Base-by-base conservation (phyloP, 2,329 filamentous ascomycete genomes). In the Chaetothyriales sp. region DNA sequence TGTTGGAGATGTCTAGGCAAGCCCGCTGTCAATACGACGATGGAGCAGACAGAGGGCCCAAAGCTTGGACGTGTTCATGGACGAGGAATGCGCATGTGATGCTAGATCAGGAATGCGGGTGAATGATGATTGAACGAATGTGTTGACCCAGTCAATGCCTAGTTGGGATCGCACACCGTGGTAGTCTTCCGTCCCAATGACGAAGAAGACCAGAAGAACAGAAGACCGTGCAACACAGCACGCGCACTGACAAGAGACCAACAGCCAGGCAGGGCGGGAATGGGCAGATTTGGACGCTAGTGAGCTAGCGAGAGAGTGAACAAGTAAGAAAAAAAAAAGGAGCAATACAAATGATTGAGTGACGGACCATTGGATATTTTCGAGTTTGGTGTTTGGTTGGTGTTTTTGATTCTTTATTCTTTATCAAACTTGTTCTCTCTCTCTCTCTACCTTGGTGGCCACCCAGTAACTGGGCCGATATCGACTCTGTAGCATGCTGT, bases 391-490 rank as follows among this genome's bases (percentile, higher is more conserved):
- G n/a, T n/a, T n/a, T n/a, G n/a, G n/a, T n/a, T 25, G 22, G 22
- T 25, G 28, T 32, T 32, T 9, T 28, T 28, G 25, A 28, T 28
- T 28, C 25, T 28, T 32, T 32, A 32, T 39, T 15, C 32, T 39
- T 39, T 15, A 9, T 39, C 10, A 5, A 2, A 5, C 32, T 15
- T 39, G 10, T 39, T 4, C 15, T 19, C 2, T 47, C n/a, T 32
- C 20, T 12, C 45, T 25, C n/a, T 19, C 43, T 9, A 50, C 4
- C 69, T 94, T 98, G 55, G 83, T 78, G 32, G 86, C 90, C 25
- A 94, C 73, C 92, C 92, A 98, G 55, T 84, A 80, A 50, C 81
- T 85, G 15, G 86, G 86, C 54, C 73, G 74, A 65, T 96, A 98
- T 5, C 78, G 76, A 51, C 83, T 92, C 64, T 84, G 82, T 60